Percentiles rank a stretch among this genome's conserved stretches.
phyloP scores from a whole-genome alignment of 179 eudicot genomes.

The Nepenthes alata region DNA sequence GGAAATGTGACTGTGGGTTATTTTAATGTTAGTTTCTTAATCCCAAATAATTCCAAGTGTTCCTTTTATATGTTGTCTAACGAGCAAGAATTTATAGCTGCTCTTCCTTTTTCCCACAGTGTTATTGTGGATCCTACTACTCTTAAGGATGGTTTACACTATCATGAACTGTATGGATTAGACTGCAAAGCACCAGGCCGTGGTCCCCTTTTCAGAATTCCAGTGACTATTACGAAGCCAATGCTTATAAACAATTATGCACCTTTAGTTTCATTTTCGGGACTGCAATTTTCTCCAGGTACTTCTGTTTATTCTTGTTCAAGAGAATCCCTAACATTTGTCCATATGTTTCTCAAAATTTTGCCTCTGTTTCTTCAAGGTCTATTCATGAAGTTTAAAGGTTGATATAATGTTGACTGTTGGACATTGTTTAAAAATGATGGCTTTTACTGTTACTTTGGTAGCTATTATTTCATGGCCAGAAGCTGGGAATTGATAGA shows the following conservation, averaged over 20 bases:
- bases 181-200: constrained; percentile 92
- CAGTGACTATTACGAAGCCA: constrained; percentile 85
- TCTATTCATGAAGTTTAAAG: too few species aligned
- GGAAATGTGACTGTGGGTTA: neutral
- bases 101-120: constrained; percentile 26
- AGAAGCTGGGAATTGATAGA: too few species aligned
- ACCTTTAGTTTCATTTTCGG: constrained; percentile 46
- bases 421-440: too few species aligned
- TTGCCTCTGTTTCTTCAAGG: too few species aligned
- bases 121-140: constrained; percentile 87
- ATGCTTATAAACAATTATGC: constrained; percentile 46
- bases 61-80: too few species aligned
- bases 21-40: neutral
- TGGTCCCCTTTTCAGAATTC: constrained; percentile 90
- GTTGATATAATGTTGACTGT: too few species aligned
- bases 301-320: neutral
- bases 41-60: neutral
- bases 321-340: too few species aligned
- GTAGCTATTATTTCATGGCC: too few species aligned
- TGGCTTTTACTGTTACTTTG: too few species aligned
- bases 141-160: constrained; percentile 76
- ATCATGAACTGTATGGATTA: constrained; percentile 67
- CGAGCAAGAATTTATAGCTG: neutral
- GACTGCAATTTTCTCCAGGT: constrained; percentile 83
- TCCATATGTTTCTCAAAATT: too few species aligned